A percentile compares a stretch with the other conserved stretches of the same genome.
Evolutionary conservation across 2,329 filamentous ascomycete species (phyloP).

Genomic region (Proliferodiscus dingleyae): DNA sequence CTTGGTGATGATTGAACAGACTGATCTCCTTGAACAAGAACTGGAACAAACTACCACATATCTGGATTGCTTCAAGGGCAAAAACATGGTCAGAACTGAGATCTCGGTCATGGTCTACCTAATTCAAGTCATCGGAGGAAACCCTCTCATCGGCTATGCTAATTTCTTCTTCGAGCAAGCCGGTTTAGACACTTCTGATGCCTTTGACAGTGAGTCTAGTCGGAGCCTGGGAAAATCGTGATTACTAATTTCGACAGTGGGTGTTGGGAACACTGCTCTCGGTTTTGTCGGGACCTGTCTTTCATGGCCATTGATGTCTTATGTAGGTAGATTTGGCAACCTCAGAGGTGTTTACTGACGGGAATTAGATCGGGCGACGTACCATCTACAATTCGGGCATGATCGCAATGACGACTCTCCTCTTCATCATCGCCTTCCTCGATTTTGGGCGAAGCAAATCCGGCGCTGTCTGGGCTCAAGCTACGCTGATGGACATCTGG

Average conservation of each 20-base stretch:
- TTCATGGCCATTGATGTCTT: too few relatives aligned
- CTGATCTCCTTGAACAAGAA: slow-evolving; percentile 48
- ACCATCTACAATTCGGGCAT: slow-evolving; percentile 58
- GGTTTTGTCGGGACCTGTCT: too few relatives aligned
- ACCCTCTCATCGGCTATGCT: slow-evolving; percentile 43
- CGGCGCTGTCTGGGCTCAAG: slow-evolving; percentile 20
- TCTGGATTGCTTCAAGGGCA: slow-evolving; percentile 47
- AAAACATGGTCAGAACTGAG: slow-evolving; percentile 47
- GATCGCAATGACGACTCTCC: slow-evolving; percentile 44
- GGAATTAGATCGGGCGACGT: too few relatives aligned
- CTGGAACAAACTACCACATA: slow-evolving; percentile 39
- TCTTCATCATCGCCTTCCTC: slow-evolving; percentile 41
- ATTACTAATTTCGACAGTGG: too few relatives aligned
- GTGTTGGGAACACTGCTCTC: too few relatives aligned
- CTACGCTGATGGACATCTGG: slow-evolving; percentile 20
- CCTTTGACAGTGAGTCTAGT: too few relatives aligned
- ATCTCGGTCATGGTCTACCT: slow-evolving; percentile 46
- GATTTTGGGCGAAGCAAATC: slow-evolving; percentile 30
- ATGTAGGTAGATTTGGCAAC: too few relatives aligned
- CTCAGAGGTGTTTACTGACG: too few relatives aligned
- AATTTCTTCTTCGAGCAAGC: slow-evolving; percentile 42
- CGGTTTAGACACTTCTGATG: too few relatives aligned
- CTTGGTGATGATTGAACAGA: slow-evolving; percentile 50
- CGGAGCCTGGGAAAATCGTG: too few relatives aligned
- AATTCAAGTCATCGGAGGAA: slow-evolving; percentile 29